These are phyloP conservation scores for Hansenula anomala DNA, from an alignment of 1,139 yeast genomes.

Conservation along the genomic window DNA sequence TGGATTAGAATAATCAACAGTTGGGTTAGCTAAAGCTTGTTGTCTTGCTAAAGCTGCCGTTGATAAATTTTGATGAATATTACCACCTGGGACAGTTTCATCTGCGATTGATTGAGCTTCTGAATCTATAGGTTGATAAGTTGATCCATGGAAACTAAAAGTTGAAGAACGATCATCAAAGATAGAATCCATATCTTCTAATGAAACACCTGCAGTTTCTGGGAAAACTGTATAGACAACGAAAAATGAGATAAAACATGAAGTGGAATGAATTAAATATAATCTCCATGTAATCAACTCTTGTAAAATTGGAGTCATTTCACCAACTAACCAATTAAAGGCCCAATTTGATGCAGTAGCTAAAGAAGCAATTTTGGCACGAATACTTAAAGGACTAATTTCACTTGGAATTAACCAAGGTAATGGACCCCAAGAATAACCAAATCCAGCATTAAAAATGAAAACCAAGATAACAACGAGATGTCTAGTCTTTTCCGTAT, in stretches of 20 bases:
- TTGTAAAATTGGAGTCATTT: slow-evolving; percentile 81
- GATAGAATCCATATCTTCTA: slow-evolving; percentile 84
- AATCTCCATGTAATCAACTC: slow-evolving; percentile 75
- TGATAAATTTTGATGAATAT: slow-evolving; percentile 10
- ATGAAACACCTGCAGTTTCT: slow-evolving; percentile 83
- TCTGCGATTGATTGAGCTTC: slow-evolving; percentile 13
- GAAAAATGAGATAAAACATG: slow-evolving; percentile 68
- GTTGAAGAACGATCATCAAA: slow-evolving; percentile 60
- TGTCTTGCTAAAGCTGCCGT: slow-evolving; percentile 32
- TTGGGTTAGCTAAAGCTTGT: slow-evolving; percentile 14
- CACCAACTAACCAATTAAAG: slow-evolving; percentile 90
- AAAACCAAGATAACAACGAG: slow-evolving; percentile 75
- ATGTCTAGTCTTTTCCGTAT: slow-evolving; percentile 59
- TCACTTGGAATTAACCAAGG: slow-evolving; percentile 93
- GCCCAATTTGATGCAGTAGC: slow-evolving; percentile 94
- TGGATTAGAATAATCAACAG: slow-evolving; percentile 6
- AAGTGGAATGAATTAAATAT: slow-evolving; percentile 74
- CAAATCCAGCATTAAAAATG: slow-evolving; percentile 79
- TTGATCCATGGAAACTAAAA: slow-evolving; percentile 24
- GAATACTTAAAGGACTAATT: slow-evolving; percentile 79
- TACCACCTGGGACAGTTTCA: background rate
- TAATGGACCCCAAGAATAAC: slow-evolving; percentile 90
- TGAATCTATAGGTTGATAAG: slow-evolving; percentile 18
- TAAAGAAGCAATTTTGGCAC: slow-evolving; percentile 88
- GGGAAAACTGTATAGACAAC: slow-evolving; percentile 72